Conservation (phyloP, 2,329 filamentous ascomycete species). For the Lojkania enalia region DNA sequence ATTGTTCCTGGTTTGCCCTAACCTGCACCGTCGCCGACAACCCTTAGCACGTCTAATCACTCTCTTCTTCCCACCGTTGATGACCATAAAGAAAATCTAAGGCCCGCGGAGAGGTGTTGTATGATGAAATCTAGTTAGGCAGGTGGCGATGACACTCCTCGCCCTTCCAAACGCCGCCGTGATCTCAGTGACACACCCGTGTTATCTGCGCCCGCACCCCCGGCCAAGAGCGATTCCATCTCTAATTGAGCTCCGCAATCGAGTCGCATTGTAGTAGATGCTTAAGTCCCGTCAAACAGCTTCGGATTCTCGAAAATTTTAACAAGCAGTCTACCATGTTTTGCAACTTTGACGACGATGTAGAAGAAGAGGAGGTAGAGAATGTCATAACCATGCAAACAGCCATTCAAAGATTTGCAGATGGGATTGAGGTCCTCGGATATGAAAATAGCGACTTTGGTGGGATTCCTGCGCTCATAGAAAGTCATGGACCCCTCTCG, state of each 20-base stretch:
- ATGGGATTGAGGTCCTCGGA: slow-evolving; percentile 18
- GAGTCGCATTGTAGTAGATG: slow-evolving; percentile 18
- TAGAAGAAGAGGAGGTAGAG: slow-evolving; percentile 11
- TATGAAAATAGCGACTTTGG: slow-evolving; percentile 6
- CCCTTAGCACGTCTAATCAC: slow-evolving; percentile 1
- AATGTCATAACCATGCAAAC: slow-evolving; percentile 20
- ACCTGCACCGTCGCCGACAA: too few relatives aligned
- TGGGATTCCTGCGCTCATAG: too few relatives aligned
- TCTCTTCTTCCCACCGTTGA: slow-evolving; percentile 2
- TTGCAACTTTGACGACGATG: slow-evolving; percentile 18
- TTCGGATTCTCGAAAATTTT: slow-evolving; percentile 17
- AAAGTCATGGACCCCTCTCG: slow-evolving; percentile 2
- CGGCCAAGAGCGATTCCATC: slow-evolving; percentile 11
- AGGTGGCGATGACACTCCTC: slow-evolving; percentile 7
- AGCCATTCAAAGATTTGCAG: slow-evolving; percentile 18
- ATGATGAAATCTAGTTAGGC: slow-evolving; percentile 5
- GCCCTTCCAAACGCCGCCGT: slow-evolving; percentile 12
- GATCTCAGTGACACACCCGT: slow-evolving; percentile 8
- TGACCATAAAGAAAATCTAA: slow-evolving; percentile 3
- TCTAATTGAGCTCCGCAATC: slow-evolving; percentile 12
- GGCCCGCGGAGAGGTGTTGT: slow-evolving; percentile 5
- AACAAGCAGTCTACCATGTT: slow-evolving; percentile 18
- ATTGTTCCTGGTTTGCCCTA: too few relatives aligned
- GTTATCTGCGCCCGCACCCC: slow-evolving; percentile 1
- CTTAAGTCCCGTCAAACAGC: slow-evolving; percentile 15